Evolutionary conservation across 2,329 filamentous ascomycete species (phyloP), one percentile per base, ranked within the genome.

Genomic region (Akanthomyces muscarius): DNA sequence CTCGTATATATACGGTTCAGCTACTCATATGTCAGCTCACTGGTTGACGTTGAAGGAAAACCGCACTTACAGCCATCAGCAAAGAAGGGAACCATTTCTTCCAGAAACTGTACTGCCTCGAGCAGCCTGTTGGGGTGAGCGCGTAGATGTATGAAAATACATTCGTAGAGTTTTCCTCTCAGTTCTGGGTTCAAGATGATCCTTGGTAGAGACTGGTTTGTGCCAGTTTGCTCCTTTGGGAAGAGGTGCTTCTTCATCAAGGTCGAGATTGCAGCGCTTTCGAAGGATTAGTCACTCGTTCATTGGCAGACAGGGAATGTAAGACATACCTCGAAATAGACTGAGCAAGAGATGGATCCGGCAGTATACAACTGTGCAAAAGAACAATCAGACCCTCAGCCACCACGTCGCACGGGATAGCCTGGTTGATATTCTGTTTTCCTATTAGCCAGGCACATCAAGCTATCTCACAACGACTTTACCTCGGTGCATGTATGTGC

Each of bases 231-330:
- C 21, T 76, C 71, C 1, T 81, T 78, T 0, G 89, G 89, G 67
- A 91, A 91, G 0, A 92, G 76, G 68, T 89, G 87, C 62, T 78
- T 83, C 70, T 81, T 83, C 67, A 92, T 85, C 1, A 92, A 71
- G 3, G 75, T 70, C 72, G 72, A 50, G 30, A 71, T 71, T 50
- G 44, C 23, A 51, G 44, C 75, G 63, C 25, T 73, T 62, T 11
- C 72, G 75, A 41, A 59, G 2, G 16, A n/a, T 45, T 23, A 51
- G 55, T 68, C 41, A 69, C 65, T 42, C 7, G 36, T 23, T 21
- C n/a, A 48, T 48, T 13, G 28, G 48, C 18, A 54, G 21, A 5
- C 4, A n/a, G 23, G 21, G 21, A 30, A 23, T 21, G 48, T 21
- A 16, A 14, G 21, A 53, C 70, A 65, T 66, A 75, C 70, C 64